phyloP scores from a whole-genome alignment of 2,329 filamentous ascomycete species.

The Botrytis fragariae region DNA sequence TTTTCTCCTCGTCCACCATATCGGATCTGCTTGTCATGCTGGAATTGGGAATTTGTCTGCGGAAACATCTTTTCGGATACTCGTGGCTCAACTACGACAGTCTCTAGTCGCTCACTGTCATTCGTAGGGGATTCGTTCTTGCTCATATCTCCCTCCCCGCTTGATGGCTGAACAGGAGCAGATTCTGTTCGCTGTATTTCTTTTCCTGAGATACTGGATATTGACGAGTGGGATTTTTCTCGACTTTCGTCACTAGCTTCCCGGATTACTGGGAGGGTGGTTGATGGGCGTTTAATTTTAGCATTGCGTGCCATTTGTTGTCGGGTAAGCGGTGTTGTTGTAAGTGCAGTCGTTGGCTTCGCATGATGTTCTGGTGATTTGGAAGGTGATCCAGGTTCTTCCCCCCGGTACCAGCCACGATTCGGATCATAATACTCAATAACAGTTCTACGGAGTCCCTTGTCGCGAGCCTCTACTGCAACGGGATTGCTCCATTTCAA shows the following conservation, averaged over 20 bases:
- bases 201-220: neutral
- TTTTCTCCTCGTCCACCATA: neutral
- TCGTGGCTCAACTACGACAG: neutral
- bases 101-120: neutral
- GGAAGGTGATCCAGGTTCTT: neutral
- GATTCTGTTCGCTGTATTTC: conserved; percentile 6
- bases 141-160: too few relatives aligned
- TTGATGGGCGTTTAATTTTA: conserved; percentile 31
- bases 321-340: conserved; percentile 24
- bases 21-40: neutral
- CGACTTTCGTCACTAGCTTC: neutral
- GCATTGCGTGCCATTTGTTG: conserved; percentile 30
- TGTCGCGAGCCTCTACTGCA: neutral
- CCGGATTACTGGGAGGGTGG: conserved; percentile 26
- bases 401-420: conserved; percentile 24
- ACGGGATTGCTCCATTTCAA: neutral
- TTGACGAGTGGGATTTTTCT: neutral
- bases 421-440: conserved; percentile 26
- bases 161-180: neutral
- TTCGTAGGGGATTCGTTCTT: neutral
- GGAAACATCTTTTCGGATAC: neutral
- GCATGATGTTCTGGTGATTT: neutral
- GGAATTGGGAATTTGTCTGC: too few relatives aligned
- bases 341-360: neutral
- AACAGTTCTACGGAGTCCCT: neutral